phyloP scores from a whole-genome alignment of 805 yeast genomes.

The Saccharomyces cerevisiae region DNA sequence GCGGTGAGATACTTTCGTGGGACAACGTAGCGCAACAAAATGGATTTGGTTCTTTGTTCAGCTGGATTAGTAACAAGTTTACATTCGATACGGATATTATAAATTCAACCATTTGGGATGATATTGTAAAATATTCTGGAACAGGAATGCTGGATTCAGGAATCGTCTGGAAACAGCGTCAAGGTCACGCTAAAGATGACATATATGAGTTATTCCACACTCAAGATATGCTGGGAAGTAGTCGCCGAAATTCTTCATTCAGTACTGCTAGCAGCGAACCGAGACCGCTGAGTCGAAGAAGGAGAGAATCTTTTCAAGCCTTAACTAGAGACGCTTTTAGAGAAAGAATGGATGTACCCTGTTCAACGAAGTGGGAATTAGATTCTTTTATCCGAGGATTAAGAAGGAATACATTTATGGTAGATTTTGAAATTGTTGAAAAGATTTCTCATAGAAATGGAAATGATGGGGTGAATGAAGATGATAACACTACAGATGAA shows the following conservation, averaged over 20 bases:
- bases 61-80: slow-evolving; percentile 11
- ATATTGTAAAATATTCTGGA: slow-evolving; percentile 11
- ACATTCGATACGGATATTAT: slow-evolving; percentile 9
- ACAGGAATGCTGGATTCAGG: slow-evolving; percentile 11
- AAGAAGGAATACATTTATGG: slow-evolving; percentile 16
- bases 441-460: slow-evolving; percentile 4
- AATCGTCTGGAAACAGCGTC: slow-evolving; percentile 22
- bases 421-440: slow-evolving; percentile 16
- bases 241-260: background rate
- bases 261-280: slow-evolving; percentile 5
- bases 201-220: slow-evolving; percentile 10
- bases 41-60: slow-evolving; percentile 11
- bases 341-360: slow-evolving; percentile 9
- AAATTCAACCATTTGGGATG: slow-evolving; percentile 12
- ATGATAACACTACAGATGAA: background rate
- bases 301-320: slow-evolving; percentile 6
- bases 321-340: slow-evolving; percentile 6
- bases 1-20: slow-evolving; percentile 15
- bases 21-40: slow-evolving; percentile 9
- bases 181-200: slow-evolving; percentile 13
- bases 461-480: background rate
- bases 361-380: slow-evolving; percentile 9
- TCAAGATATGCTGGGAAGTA: slow-evolving; percentile 1
- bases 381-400: slow-evolving; percentile 14
- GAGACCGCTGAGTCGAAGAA: slow-evolving; percentile 4